These are phyloP conservation scores for Nothophoma quercina DNA, from an alignment of 2,329 filamentous ascomycete genomes.

Conservation along the genomic window DNA sequence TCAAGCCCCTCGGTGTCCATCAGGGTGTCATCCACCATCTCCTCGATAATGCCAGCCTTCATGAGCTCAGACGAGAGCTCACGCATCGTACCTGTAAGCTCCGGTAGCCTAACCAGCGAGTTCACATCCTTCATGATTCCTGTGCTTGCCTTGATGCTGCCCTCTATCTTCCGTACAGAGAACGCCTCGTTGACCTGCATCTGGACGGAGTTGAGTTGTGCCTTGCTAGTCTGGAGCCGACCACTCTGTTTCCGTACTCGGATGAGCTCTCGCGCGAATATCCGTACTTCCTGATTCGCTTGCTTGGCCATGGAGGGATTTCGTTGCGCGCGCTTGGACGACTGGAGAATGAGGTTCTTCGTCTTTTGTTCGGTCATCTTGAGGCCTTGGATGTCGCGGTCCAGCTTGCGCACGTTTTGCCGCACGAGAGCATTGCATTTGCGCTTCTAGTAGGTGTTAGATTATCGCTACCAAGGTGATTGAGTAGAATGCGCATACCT, in stretches of 20 bases:
- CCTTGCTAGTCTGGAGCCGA: conserved; percentile 84
- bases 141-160: conserved; percentile 83
- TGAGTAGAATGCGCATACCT: conserved; percentile 73
- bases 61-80: conserved; percentile 87
- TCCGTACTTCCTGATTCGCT: conserved; percentile 81
- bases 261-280: conserved; percentile 88
- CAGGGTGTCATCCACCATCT: conserved; percentile 89
- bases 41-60: conserved; percentile 95
- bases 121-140: conserved; percentile 99
- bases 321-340: conserved; percentile 80
- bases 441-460: conserved; percentile 69
- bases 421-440: conserved; percentile 95
- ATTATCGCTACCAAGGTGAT: background rate
- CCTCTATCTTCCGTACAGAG: conserved; percentile 93
- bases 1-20: conserved; percentile 73
- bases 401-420: conserved; percentile 88
- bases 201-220: conserved; percentile 88
- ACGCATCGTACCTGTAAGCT: conserved; percentile 87
- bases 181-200: conserved; percentile 99
- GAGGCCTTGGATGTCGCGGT: conserved; percentile 85
- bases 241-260: conserved; percentile 77
- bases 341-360: conserved; percentile 81
- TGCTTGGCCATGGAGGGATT: conserved; percentile 81
- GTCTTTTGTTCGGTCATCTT: conserved; percentile 77
- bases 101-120: conserved; percentile 79